These are phyloP conservation scores for Emericellopsis atlantica DNA, from an alignment of 2,329 filamentous ascomycete species.

Conservation along the genomic window DNA sequence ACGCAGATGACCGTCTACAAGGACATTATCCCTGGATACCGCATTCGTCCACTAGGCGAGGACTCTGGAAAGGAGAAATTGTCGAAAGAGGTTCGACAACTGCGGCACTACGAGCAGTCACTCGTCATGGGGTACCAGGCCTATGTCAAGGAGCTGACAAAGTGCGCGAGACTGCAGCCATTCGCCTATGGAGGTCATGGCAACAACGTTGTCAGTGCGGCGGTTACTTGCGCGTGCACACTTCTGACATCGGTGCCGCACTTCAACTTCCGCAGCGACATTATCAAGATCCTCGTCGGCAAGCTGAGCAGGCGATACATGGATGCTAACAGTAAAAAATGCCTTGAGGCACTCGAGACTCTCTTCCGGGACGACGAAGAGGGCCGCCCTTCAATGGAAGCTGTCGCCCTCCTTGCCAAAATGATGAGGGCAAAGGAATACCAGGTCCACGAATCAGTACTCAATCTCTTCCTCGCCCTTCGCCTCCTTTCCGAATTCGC, in stretches of 20 bases:
- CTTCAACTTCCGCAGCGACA: conserved; percentile 88
- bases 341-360: conserved; percentile 64
- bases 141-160: conserved; percentile 67
- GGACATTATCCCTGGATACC: conserved; percentile 91
- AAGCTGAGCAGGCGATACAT: conserved; percentile 64
- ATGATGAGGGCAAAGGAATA: conserved; percentile 91
- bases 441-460: conserved; percentile 66
- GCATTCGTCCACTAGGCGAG: conserved; percentile 73
- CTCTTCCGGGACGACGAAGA: conserved; percentile 84
- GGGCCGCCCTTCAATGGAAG: conserved; percentile 76
- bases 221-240: conserved; percentile 74
- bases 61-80: conserved; percentile 66
- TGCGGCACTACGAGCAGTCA: conserved; percentile 78
- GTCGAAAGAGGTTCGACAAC: conserved; percentile 78
- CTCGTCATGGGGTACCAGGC: conserved; percentile 74
- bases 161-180: conserved; percentile 47
- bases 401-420: conserved; percentile 72
- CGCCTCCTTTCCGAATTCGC: conserved; percentile 81
- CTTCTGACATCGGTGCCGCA: conserved; percentile 76
- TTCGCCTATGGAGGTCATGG: too few species aligned
- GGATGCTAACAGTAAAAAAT: conserved; percentile 67
- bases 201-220: conserved; percentile 41
- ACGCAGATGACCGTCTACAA: conserved; percentile 88
- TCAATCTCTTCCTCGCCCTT: conserved; percentile 86
- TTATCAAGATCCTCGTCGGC: conserved; percentile 75